Base-by-base conservation (phyloP, 352 stramenopile species). In the Pythium aquatile region DNA sequence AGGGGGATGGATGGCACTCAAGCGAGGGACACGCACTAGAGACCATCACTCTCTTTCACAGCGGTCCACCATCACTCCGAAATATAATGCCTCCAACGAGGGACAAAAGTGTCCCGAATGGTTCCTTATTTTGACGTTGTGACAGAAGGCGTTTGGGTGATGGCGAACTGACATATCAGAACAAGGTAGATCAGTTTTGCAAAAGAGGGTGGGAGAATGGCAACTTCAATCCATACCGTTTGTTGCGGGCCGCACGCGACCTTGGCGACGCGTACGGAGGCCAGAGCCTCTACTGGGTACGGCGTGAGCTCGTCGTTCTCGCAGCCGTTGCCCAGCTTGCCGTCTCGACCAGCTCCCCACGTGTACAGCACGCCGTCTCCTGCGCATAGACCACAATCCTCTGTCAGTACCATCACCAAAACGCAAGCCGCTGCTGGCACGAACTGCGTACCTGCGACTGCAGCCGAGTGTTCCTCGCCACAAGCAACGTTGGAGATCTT, bases 241-340 rank as follows among this genome's bases (percentile, higher is more conserved):
- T 89, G 79, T 13, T 74, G 57, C 30, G 63, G 61, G 8, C 84
- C 81, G 40, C 84, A 93, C 29, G 73, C 69, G 40, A 79, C 78
- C 14, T 68, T 73, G 57, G 79, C 72, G 5, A 86, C 79, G 16
- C 81, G 81, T 32, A 91, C 81, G 1, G 80, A 86, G 24, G 70
- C 48, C 37, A 93, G 68, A 24, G 83, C 76, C 9, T 79, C 72
- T n/a, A 93, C 72, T 5, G 68, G 60, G 24, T 81, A 63, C 5
- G 81, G 83, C 6, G 64, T 62, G 33, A 76, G 56, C 70, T 93
- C 83, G 42, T 89, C 81, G 1, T 90, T 71, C 24, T 75, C 71
- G 10, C 68, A 74, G 14, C 79, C 77, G 14, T 87, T 89, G 28
- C 85, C 85, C 7, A 94, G 76, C 55, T 89, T 90, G 37, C 85